Evolutionary conservation across 2,329 filamentous ascomycete species (phyloP), one percentile per base, ranked within the genome.

Genomic region (Claviceps sorghi): DNA sequence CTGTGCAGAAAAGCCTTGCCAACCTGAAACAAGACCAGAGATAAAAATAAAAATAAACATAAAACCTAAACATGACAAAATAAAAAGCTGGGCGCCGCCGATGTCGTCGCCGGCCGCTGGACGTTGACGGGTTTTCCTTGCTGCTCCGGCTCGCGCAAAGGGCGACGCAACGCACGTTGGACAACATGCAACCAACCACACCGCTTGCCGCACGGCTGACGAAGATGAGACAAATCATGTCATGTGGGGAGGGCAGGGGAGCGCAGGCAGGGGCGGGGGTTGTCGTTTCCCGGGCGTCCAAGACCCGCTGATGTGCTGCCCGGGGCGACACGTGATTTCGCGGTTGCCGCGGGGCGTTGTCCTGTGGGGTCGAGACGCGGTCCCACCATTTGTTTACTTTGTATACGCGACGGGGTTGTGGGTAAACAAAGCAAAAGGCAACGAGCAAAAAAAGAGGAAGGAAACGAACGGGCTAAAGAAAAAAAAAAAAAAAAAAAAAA

Each of bases 341-440:
- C 51, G 57, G 51, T 42, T 34, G 22, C 19, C n/a, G 7, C 32
- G 30, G 36, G 19, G 40, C 43, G 57, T 58, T 57, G 56, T 55
- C 21, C 32, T 53, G 57, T 46, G 54, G 57, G 55, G 56, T 49
- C 11, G 29, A 46, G 42, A 58, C 58, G 58, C 55, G 57, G 41
- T 48, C 10, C n/a, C 21, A 17, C 30, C 19, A 46, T 55, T 58
- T 60, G 57, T 60, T 60, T 59, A 60, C 58, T 59, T 57, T 50
- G 40, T 5, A 30, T 45, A 50, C 46, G 50, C 50, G 50, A 22
- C 50, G 36, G 13, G 13, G 9, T 17, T 11, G 13, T 17, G 42
- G 13, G 7, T 13, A 44, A 44, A 26, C 7, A 46, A 52, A 42
- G 43, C 19, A n/a, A 19, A 22, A 44, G 19, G 22, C 29, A 45